Conservation (phyloP, 768 basidiomycete genomes). For the Crepidotus variabilis region DNA sequence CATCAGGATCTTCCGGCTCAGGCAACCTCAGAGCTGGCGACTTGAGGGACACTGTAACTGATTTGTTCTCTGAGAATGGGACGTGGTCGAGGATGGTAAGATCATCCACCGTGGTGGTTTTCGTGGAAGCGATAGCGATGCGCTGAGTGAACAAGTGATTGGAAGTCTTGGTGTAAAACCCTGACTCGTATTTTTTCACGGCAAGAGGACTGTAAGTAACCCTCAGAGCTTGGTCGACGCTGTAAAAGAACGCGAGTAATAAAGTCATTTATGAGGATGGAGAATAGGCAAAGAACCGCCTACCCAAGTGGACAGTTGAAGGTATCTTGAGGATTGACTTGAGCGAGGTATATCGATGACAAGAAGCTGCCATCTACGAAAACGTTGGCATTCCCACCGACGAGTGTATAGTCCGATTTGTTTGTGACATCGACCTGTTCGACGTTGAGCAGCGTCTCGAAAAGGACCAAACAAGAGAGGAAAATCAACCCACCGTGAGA, state of each 20-base stretch:
- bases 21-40: constrained; percentile 25
- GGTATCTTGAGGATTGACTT: constrained; percentile 32
- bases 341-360: constrained; percentile 33
- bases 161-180: constrained; percentile 30
- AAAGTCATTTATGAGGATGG: background rate
- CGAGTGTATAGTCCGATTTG: constrained; percentile 41
- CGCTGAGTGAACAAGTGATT: constrained; percentile 29
- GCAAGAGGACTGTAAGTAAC: constrained; percentile 32
- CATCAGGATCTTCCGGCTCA: background rate
- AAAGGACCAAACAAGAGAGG: background rate
- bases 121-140: constrained; percentile 35
- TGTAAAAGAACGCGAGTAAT: constrained; percentile 7
- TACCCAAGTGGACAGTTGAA: constrained; percentile 35
- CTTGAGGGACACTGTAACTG: constrained; percentile 38
- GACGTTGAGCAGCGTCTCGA: background rate
- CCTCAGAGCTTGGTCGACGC: constrained; percentile 34
- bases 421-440: constrained; percentile 40
- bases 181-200: constrained; percentile 27
- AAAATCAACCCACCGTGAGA: constrained; percentile 23
- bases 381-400: constrained; percentile 37
- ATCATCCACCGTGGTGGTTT: constrained; percentile 21
- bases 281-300: constrained; percentile 6
- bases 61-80: constrained; percentile 31
- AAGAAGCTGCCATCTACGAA: constrained; percentile 50
- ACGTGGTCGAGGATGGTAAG: constrained; percentile 36